Percentiles rank a stretch among this genome's conserved stretches.
Conservation (phyloP, 768 basidiomycete species). For the Lactarius vividus region DNA sequence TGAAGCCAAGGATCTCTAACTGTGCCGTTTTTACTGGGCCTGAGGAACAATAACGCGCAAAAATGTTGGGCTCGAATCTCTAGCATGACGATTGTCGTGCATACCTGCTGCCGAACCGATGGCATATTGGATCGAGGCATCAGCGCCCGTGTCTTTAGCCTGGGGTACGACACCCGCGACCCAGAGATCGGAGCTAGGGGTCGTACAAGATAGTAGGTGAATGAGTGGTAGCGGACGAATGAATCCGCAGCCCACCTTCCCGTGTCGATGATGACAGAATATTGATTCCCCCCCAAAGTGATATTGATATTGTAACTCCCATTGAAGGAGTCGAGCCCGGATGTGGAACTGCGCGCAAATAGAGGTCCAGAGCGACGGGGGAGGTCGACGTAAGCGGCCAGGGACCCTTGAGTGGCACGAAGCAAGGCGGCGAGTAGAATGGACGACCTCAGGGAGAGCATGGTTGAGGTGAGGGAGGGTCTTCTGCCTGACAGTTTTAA, state of each 20-base stretch:
- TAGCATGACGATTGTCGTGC: not conserved
- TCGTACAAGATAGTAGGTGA: not conserved
- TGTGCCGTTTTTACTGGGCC: conserved; percentile 46
- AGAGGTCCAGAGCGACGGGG: not conserved
- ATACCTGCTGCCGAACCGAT: conserved; percentile 41
- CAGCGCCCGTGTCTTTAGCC: conserved; percentile 39
- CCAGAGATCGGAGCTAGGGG: conserved; percentile 60
- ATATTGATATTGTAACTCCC: conserved; percentile 32
- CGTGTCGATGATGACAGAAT: conserved; percentile 42
- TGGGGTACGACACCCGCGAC: conserved; percentile 46
- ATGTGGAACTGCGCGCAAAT: conserved; percentile 3
- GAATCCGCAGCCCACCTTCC: conserved; percentile 38
- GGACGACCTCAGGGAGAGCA: conserved; percentile 4
- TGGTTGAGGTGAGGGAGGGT: not conserved
- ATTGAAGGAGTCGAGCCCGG: not conserved
- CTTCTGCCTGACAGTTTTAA: not conserved
- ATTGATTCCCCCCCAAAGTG: conserved; percentile 36
- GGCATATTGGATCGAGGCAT: conserved; percentile 49
- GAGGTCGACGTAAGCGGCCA: conserved; percentile 7
- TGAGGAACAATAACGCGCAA: not conserved
- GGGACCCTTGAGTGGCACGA: not conserved
- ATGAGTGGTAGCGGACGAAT: not conserved
- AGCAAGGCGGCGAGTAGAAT: conserved; percentile 5
- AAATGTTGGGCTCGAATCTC: not conserved
- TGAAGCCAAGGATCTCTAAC: conserved; percentile 46